phyloP scores from a whole-genome alignment of 2,329 filamentous ascomycete genomes.

The Aspergillus uvarum region DNA sequence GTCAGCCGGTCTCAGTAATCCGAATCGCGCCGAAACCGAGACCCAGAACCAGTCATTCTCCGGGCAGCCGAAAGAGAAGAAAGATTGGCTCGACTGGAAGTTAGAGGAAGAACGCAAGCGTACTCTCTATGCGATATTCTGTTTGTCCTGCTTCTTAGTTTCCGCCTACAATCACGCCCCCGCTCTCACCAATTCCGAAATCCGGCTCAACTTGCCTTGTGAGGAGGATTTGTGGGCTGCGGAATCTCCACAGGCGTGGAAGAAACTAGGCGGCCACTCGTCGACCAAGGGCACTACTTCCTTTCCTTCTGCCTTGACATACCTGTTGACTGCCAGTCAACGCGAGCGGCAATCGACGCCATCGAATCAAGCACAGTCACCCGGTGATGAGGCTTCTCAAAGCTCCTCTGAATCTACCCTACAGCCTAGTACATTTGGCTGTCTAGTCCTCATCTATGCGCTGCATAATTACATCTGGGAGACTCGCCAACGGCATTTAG shows the following conservation, averaged over 20 bases:
- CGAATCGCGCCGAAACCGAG: slow-evolving; percentile 39
- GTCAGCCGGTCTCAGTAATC: slow-evolving; percentile 55
- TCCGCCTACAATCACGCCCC: slow-evolving; percentile 92
- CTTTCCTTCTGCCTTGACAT: slow-evolving; percentile 79
- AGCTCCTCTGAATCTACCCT: slow-evolving; percentile 63
- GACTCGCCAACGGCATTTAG: slow-evolving; percentile 84
- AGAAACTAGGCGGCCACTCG: slow-evolving; percentile 70
- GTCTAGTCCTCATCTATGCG: slow-evolving; percentile 86
- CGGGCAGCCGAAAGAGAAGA: slow-evolving; percentile 35
- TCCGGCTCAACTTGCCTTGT: slow-evolving; percentile 82
- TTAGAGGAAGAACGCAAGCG: slow-evolving; percentile 84
- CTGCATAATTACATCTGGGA: slow-evolving; percentile 99
- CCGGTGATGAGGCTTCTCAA: slow-evolving; percentile 49
- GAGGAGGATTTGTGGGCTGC: slow-evolving; percentile 89
- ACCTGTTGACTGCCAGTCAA: slow-evolving; percentile 76
- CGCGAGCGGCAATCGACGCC: slow-evolving; percentile 51
- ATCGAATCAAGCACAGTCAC: slow-evolving; percentile 31
- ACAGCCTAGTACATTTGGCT: slow-evolving; percentile 86
- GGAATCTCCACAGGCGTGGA: slow-evolving; percentile 78
- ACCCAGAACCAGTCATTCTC: slow-evolving; percentile 39
- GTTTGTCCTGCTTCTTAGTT: slow-evolving; percentile 84
- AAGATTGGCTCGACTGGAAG: slow-evolving; percentile 88
- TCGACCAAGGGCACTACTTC: slow-evolving; percentile 70
- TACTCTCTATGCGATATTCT: slow-evolving; percentile 87
- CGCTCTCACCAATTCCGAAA: slow-evolving; percentile 89